These are phyloP conservation scores for Symbiodinium pilosum DNA, from an alignment of 73 alveolate genomes.

Conservation along the genomic window DNA sequence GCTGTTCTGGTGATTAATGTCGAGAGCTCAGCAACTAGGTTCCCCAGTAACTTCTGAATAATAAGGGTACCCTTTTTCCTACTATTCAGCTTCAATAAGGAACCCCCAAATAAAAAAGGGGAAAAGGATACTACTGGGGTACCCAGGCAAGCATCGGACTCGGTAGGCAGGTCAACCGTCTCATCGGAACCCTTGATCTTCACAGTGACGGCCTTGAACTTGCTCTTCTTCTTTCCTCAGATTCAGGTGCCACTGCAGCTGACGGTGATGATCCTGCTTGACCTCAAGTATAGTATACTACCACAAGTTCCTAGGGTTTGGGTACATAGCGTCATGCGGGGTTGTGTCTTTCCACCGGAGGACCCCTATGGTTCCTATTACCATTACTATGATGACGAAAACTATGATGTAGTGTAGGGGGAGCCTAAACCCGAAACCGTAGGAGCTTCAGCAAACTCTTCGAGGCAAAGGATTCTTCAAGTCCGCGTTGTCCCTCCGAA, in stretches of 20 bases:
- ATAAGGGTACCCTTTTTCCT: too few relatives aligned
- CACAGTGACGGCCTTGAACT: constrained; percentile 84
- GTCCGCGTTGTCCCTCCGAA: too few relatives aligned
- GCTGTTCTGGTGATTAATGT: too few relatives aligned
- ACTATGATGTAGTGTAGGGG: neutral
- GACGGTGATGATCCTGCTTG: neutral
- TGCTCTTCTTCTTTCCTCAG: constrained; percentile 90
- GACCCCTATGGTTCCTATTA: neutral
- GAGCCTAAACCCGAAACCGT: neutral
- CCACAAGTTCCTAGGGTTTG: too few relatives aligned
- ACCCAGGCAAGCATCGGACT: neutral
- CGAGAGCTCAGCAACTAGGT: too few relatives aligned
- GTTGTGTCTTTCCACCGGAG: neutral
- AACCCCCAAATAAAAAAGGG: too few relatives aligned
- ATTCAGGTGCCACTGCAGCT: neutral
- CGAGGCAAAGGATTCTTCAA: neutral
- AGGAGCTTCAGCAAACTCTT: neutral
- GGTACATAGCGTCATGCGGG: too few relatives aligned
- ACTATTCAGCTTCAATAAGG: too few relatives aligned
- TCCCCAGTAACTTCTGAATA: too few relatives aligned
- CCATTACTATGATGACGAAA: neutral
- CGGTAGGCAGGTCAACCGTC: constrained; percentile 24
- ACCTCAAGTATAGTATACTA: too few relatives aligned
- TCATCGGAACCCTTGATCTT: constrained; percentile 70
- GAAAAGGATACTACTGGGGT: too few relatives aligned